A percentile compares a stretch with the other conserved stretches of the same genome.
Evolutionary conservation across 1,284 basidiomycete genomes (phyloP).

Genomic region (Heliocybe sulcata): DNA sequence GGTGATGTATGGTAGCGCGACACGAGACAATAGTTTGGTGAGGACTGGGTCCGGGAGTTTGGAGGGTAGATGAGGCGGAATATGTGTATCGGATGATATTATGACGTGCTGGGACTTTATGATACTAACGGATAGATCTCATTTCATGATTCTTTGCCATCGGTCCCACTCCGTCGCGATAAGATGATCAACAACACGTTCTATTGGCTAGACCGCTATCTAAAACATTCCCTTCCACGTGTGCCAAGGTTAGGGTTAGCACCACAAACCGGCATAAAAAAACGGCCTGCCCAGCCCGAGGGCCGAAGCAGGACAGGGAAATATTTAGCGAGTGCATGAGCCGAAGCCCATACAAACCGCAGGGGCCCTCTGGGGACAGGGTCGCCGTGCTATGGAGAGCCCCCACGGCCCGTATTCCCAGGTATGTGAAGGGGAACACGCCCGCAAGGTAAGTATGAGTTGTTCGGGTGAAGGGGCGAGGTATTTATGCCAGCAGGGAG

Average conservation of each 20-base stretch:
- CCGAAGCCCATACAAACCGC: conserved; percentile 60
- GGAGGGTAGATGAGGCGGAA: background rate
- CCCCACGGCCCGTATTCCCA: conserved; percentile 14
- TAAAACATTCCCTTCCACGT: too few relatives aligned
- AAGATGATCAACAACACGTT: too few relatives aligned
- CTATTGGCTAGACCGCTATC: too few relatives aligned
- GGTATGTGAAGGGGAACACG: conserved; percentile 4
- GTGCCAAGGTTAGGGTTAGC: conserved; percentile 3
- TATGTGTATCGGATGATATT: background rate
- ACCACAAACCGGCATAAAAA: background rate
- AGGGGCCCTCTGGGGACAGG: conserved; percentile 34
- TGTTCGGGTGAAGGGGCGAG: background rate
- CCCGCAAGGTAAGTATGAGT: conserved; percentile 5
- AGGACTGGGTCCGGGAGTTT: background rate
- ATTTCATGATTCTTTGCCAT: background rate
- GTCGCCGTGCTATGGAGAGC: conserved; percentile 26
- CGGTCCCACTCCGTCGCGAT: too few relatives aligned
- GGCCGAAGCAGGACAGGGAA: conserved; percentile 6
- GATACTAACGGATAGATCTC: background rate
- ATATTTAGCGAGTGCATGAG: conserved; percentile 37
- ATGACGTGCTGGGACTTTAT: background rate
- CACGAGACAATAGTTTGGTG: background rate
- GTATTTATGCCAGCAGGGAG: background rate
- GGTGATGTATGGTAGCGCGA: conserved; percentile 4
- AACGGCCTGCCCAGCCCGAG: conserved; percentile 6